Percentiles rank a stretch among this genome's conserved stretches.
Evolutionary conservation across 2,329 filamentous ascomycete genomes (phyloP).

Genomic region (Apiospora aurea): DNA sequence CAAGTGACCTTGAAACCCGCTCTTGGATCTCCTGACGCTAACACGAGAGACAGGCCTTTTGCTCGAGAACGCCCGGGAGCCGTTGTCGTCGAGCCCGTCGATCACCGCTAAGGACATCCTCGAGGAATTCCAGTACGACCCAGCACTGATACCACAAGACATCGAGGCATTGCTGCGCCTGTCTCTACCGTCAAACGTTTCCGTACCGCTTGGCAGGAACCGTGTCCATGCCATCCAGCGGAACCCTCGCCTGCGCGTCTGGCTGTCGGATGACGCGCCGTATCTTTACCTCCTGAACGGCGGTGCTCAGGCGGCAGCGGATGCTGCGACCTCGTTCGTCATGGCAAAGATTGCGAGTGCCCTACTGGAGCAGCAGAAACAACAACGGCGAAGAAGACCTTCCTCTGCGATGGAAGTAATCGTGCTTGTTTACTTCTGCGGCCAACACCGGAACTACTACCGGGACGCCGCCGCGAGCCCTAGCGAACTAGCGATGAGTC

Average conservation of each 20-base stretch:
- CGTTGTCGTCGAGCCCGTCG: not conserved
- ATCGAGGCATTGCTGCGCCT: not conserved
- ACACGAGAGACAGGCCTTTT: not conserved
- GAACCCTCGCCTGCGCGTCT: not conserved
- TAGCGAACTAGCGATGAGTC: slow-evolving; percentile 5
- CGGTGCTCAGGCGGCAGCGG: not conserved
- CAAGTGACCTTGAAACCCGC: not conserved
- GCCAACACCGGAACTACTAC: slow-evolving; percentile 3
- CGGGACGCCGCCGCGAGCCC: slow-evolving; percentile 2
- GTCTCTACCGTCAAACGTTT: not conserved
- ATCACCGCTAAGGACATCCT: not conserved
- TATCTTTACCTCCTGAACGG: slow-evolving; percentile 4
- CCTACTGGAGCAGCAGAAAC: not conserved
- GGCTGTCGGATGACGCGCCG: not conserved
- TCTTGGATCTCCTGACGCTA: not conserved
- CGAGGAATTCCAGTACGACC: not conserved
- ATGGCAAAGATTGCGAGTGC: not conserved
- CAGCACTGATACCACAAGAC: not conserved
- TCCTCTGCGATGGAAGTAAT: not conserved
- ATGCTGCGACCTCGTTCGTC: not conserved
- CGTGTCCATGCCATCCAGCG: not conserved
- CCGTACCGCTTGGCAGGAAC: not conserved
- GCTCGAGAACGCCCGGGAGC: not conserved
- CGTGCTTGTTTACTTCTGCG: not conserved
- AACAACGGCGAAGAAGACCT: not conserved